phyloP scores from a whole-genome alignment of 2,329 filamentous ascomycete genomes.

The Sclerotiophoma versabilis region DNA sequence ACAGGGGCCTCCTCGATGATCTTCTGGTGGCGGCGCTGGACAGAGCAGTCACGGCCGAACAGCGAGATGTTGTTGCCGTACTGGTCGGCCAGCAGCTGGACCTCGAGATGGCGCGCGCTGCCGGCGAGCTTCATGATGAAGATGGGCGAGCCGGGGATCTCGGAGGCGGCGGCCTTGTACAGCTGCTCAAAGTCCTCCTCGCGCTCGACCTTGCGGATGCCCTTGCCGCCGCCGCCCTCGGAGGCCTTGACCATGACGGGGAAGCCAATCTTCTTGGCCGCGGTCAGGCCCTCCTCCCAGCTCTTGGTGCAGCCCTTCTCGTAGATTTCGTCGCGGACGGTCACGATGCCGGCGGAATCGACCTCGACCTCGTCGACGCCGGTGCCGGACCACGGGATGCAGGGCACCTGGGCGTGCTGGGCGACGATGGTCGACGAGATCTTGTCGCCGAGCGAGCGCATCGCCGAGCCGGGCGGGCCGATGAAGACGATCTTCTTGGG shows the following conservation, averaged over 20 bases:
- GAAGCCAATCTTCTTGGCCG: slow-evolving; percentile 91
- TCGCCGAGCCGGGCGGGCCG: slow-evolving; percentile 94
- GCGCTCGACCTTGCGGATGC: slow-evolving; percentile 90
- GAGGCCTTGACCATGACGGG: slow-evolving; percentile 99
- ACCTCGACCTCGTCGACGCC: slow-evolving; percentile 83
- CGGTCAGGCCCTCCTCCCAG: slow-evolving; percentile 86
- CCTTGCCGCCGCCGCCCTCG: slow-evolving; percentile 98
- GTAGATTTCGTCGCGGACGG: slow-evolving; percentile 85
- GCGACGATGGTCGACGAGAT: slow-evolving; percentile 99
- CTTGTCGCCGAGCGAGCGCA: slow-evolving; percentile 99
- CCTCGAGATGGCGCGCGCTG: slow-evolving; percentile 94
- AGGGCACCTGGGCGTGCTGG: slow-evolving; percentile 94
- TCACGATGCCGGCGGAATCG: slow-evolving; percentile 86
- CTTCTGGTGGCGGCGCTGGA: slow-evolving; percentile 98
- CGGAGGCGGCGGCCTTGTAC: slow-evolving; percentile 95
- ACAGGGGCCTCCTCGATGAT: slow-evolving; percentile 99
- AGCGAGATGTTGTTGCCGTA: slow-evolving; percentile 99
- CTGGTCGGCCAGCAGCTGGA: slow-evolving; percentile 96
- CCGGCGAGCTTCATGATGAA: slow-evolving; percentile 99
- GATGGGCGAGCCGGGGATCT: slow-evolving; percentile 98
- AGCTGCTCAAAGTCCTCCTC: slow-evolving; percentile 85
- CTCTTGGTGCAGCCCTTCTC: slow-evolving; percentile 88
- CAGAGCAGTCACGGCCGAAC: slow-evolving; percentile 97
- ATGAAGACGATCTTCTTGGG: slow-evolving; percentile 99
- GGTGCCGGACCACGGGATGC: slow-evolving; percentile 98